Evolutionary conservation across 352 stramenopile species (phyloP).

Genomic region (Nothophytophthora sp.): DNA sequence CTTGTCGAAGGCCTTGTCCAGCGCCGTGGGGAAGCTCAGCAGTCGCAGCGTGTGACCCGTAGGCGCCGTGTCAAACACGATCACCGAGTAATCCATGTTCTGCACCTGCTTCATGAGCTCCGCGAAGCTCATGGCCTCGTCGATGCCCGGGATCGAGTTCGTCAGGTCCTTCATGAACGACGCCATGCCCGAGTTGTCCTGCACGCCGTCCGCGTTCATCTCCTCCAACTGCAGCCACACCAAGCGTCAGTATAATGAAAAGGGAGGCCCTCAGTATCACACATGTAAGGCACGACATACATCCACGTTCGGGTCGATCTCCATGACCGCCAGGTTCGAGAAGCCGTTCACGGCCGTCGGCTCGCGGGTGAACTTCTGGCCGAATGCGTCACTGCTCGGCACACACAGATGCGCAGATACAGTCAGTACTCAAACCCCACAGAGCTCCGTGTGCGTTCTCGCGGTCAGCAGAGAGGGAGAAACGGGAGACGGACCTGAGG

Average conservation of each 20-base stretch:
- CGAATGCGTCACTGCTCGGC: slow-evolving; percentile 95
- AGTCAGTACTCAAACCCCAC: too few relatives aligned
- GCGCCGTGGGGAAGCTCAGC: slow-evolving; percentile 97
- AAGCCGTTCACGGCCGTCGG: slow-evolving; percentile 98
- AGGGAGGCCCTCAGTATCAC: neutral
- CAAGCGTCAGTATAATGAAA: too few relatives aligned
- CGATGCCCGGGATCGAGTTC: slow-evolving; percentile 98
- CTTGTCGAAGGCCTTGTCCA: slow-evolving; percentile 99
- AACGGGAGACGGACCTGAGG: slow-evolving; percentile 65
- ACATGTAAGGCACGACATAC: slow-evolving; percentile 32
- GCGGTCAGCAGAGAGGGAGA: neutral
- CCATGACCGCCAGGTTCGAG: slow-evolving; percentile 98
- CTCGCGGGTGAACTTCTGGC: slow-evolving; percentile 98
- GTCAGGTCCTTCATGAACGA: slow-evolving; percentile 98
- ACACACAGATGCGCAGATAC: neutral
- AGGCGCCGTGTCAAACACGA: slow-evolving; percentile 98
- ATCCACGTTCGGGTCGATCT: slow-evolving; percentile 95
- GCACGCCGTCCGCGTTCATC: slow-evolving; percentile 78
- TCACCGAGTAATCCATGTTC: slow-evolving; percentile 97
- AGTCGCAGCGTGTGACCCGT: slow-evolving; percentile 98
- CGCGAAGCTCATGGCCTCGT: slow-evolving; percentile 99
- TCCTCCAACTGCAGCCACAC: slow-evolving; percentile 74
- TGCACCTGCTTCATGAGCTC: slow-evolving; percentile 99
- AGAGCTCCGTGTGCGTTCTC: neutral
- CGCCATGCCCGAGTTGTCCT: slow-evolving; percentile 89